Evolutionary conservation across 768 basidiomycete genomes (phyloP), one percentile per base, ranked within the genome.

Genomic region (Pulveroboletus frians): DNA sequence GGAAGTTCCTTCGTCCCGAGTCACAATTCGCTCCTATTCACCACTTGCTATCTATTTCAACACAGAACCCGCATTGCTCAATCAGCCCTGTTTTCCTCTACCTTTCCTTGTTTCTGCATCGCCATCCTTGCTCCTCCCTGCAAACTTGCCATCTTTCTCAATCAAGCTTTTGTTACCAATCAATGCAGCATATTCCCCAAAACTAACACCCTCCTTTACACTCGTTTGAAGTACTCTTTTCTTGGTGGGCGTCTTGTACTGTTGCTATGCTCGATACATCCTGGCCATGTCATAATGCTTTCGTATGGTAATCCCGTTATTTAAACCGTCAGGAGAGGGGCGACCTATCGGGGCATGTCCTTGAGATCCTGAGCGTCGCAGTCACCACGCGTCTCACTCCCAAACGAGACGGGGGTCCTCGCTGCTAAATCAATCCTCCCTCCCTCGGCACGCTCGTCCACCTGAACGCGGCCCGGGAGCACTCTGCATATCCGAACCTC

Each of bases 271-370:
- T 69, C 58, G 55, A 62, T 69, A 67, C 58, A 60, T 58, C 55
- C 55, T 58, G 45, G 3, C 67, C 62, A 67, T 67, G 66, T 67
- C 59, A 47, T 69, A 69, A 67, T 67, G 57, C 55, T 58, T 67
- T 65, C 60, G 45, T 69, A 69, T 69, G 63, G 61, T 67, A 67
- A 63, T 64, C 38, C 37, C 31, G 50, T 64, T 56, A 60, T 64
- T 64, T 44, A 56, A 66, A 63, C 14, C 39, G 30, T 50, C 43
- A 46, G 46, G 51, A 21, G 51, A 46, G 48, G 40, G 47, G 54
- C 42, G 39, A 26, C 34, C 23, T n/a, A 17, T 52, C 49, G 47
- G 49, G 52, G 36, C 21, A 40, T 26, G 23, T 26, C 23, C 4
- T 37, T 46, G 37, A 23, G 11, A 10, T 41, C 39, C 37, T 47